Base-by-base conservation (phyloP, 352 stramenopile genomes). In the Phytopythium helicoides region DNA sequence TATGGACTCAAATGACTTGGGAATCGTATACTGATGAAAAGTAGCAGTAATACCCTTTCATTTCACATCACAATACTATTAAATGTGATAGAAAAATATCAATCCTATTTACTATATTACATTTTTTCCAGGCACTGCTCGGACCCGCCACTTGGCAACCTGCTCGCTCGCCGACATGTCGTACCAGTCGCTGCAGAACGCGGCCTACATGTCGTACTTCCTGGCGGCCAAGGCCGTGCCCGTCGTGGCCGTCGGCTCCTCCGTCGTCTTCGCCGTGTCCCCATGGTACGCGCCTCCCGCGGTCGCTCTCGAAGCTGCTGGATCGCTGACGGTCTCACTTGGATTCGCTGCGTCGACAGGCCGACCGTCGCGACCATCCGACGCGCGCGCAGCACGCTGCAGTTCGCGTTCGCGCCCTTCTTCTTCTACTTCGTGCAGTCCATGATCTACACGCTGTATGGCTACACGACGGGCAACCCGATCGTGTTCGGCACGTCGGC, bases 341-440 rank as follows among this genome's bases (percentile, higher is more conserved):
- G 15, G 16, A 22, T 16, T 40, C 4, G 35, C 5, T n/a, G 35
- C 35, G 35, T 6, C 6, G 28, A 4, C 42, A 91, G 81, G 71
- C 72, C 76, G 11, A 91, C 81, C 7, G 60, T 89, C 37, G 52
- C 66, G 26, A 73, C 68, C 39, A 93, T 93, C 59, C 66, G 75
- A 37, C 72, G 73, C 47, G 51, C 79, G 15, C 75, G 79, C 37
- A 89, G 71, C 53, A 93, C 83, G 38, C 56, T 90, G 36, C 78
- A 89, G 66, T 90, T 86, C 60, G 65, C 81, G 41, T 91, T 91
- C 55, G 78, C 75, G 31, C 83, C 81, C 6, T 91, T 91, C 58
- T 93, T 89, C 60, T 91, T 91, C 64, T 93, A 87, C 66, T 85
- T 91, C 31, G 65, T 93, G 51, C 73, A 87, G 62, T 89, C 70